Percentiles rank a stretch among this genome's conserved stretches.
Conservation (phyloP, 306 rosid species). For the Lotus japonicus region DNA sequence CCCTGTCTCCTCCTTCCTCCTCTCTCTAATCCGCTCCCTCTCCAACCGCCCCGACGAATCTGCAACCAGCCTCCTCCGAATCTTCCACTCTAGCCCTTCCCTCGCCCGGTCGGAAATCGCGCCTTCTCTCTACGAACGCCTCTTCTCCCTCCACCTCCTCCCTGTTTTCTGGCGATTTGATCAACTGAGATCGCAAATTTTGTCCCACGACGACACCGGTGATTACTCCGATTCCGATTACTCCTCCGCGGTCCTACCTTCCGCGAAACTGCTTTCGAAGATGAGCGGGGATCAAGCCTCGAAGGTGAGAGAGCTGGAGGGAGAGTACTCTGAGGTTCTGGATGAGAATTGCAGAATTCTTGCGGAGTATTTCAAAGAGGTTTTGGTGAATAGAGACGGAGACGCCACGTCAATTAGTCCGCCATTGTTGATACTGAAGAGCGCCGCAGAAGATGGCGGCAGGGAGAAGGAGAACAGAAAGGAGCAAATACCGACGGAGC, state of each 20-base stretch:
- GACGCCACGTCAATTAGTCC: conserved; percentile 14
- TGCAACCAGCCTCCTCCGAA: conserved; percentile 41
- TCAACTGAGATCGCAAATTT: conserved; percentile 44
- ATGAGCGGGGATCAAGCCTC: conserved; percentile 60
- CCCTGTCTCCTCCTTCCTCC: conserved; percentile 53
- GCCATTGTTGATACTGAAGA: conserved; percentile 36
- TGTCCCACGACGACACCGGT: background rate
- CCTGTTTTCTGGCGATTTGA: conserved; percentile 53
- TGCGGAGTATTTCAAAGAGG: conserved; percentile 46
- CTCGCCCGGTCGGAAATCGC: conserved; percentile 66
- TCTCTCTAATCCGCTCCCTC: conserved; percentile 52
- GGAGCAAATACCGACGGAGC: conserved; percentile 10
- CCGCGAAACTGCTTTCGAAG: conserved; percentile 51
- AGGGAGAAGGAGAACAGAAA: background rate
- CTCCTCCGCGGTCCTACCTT: conserved; percentile 32
- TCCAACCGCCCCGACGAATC: conserved; percentile 34
- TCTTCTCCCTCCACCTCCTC: conserved; percentile 61
- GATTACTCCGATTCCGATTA: conserved; percentile 36
- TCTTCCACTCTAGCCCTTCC: conserved; percentile 45
- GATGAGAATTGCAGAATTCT: conserved; percentile 60
- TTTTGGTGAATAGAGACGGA: conserved; percentile 33
- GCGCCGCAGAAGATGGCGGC: background rate
- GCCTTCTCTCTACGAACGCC: conserved; percentile 56
- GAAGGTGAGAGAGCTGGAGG: conserved; percentile 62
- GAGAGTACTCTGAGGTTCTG: conserved; percentile 49